phyloP scores from a whole-genome alignment of 176 grass and related monocot species.

The Echinochloa phyllopogon region DNA sequence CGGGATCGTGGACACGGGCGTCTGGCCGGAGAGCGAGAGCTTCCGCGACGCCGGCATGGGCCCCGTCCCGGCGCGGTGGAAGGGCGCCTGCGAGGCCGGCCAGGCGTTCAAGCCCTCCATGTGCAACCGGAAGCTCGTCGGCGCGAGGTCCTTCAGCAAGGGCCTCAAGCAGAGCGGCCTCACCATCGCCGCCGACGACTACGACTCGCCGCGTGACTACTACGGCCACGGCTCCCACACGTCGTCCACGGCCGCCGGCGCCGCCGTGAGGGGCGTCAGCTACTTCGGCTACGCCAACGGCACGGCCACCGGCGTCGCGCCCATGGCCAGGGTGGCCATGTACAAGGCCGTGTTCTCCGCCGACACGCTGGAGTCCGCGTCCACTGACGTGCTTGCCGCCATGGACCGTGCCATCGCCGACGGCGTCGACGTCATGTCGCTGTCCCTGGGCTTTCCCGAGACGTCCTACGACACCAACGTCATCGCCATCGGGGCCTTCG shows the following conservation, averaged over 20 bases:
- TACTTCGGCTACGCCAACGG: slow-evolving; percentile 64
- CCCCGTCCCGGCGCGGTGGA: slow-evolving; percentile 55
- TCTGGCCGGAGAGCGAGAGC: slow-evolving; percentile 56
- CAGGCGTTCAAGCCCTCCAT: slow-evolving; percentile 32
- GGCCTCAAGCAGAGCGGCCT: slow-evolving; percentile 41
- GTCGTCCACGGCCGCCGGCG: slow-evolving; percentile 69
- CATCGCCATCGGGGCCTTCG: slow-evolving; percentile 64
- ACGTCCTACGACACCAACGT: slow-evolving; percentile 55
- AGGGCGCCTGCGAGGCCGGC: slow-evolving; percentile 56
- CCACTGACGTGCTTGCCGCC: slow-evolving; percentile 70
- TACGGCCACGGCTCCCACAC: slow-evolving; percentile 74
- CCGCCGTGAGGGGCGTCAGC: slow-evolving; percentile 29
- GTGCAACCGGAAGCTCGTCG: slow-evolving; percentile 74
- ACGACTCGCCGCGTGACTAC: slow-evolving; percentile 65
- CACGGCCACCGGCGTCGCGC: slow-evolving; percentile 59
- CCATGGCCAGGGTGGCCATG: slow-evolving; percentile 58
- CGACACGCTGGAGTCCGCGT: slow-evolving; percentile 48
- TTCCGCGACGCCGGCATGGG: slow-evolving; percentile 49
- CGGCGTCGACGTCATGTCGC: slow-evolving; percentile 66
- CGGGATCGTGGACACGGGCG: slow-evolving; percentile 70
- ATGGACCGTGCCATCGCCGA: slow-evolving; percentile 63
- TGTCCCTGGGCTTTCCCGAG: slow-evolving; percentile 63
- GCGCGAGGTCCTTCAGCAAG: slow-evolving; percentile 57
- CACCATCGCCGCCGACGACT: slow-evolving; percentile 33
- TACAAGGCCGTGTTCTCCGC: slow-evolving; percentile 67